A percentile compares a stretch with the other conserved stretches of the same genome.
These are phyloP conservation scores for Mariannaea sp. DNA, from an alignment of 2,329 filamentous ascomycete species.

Conservation along the genomic window DNA sequence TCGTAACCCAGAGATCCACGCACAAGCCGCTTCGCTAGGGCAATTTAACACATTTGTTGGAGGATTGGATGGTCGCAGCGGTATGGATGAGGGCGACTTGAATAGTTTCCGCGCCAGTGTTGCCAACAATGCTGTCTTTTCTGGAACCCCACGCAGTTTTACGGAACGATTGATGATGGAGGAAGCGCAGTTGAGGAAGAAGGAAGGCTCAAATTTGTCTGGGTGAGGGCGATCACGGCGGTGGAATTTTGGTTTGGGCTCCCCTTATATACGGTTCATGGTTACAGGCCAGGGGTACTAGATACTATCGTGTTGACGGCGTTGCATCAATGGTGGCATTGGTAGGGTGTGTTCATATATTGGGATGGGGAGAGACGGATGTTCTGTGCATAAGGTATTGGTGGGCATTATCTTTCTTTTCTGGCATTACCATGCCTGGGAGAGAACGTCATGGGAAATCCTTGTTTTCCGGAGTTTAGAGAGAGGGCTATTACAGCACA, in stretches of 20 bases:
- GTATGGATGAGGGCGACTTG: slow-evolving; percentile 52
- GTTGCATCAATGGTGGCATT: slow-evolving; percentile 35
- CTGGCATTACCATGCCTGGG: slow-evolving; percentile 12
- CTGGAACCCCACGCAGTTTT: slow-evolving; percentile 52
- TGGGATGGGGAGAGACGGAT: slow-evolving; percentile 13
- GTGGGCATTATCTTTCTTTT: slow-evolving; percentile 13
- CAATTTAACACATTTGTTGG: slow-evolving; percentile 58
- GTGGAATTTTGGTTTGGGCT: slow-evolving; percentile 33
- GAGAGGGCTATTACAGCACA: slow-evolving; percentile 9
- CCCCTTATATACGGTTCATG: slow-evolving; percentile 27
- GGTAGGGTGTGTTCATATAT: slow-evolving; percentile 30
- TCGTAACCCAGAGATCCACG: slow-evolving; percentile 54
- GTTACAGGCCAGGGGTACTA: slow-evolving; percentile 29
- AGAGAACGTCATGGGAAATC: slow-evolving; percentile 15
- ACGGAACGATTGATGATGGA: slow-evolving; percentile 56
- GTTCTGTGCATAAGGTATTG: slow-evolving; percentile 10
- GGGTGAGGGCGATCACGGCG: slow-evolving; percentile 20
- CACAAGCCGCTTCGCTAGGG: slow-evolving; percentile 53
- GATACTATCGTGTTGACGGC: slow-evolving; percentile 37
- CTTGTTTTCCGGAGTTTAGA: slow-evolving; percentile 16
- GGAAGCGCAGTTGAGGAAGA: slow-evolving; percentile 45
- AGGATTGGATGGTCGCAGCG: slow-evolving; percentile 56
- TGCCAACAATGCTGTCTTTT: slow-evolving; percentile 46
- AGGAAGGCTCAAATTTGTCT: slow-evolving; percentile 27
- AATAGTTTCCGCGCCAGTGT: slow-evolving; percentile 51